Conservation (phyloP, 2,329 filamentous ascomycete species). For the Pyricularia sp. region DNA sequence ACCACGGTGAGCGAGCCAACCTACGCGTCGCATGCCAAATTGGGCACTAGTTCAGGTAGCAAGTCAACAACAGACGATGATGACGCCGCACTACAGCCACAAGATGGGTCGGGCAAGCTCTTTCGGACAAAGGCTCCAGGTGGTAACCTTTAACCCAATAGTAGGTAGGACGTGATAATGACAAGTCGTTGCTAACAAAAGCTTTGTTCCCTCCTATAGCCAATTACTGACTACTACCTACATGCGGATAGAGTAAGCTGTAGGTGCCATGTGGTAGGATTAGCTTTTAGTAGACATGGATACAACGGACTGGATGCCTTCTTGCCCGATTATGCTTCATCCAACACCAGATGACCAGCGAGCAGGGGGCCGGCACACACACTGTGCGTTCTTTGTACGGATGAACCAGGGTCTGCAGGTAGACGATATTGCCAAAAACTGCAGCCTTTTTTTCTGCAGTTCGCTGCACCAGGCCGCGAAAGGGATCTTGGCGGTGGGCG, state of each 20-base stretch:
- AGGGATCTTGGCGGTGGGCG: background rate
- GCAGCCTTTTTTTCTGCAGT: background rate
- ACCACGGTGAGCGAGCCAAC: background rate
- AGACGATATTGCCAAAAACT: background rate
- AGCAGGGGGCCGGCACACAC: background rate
- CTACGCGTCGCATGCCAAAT: background rate
- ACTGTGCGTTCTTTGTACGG: background rate
- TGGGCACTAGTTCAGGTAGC: background rate
- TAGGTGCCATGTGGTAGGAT: background rate
- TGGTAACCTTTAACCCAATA: background rate
- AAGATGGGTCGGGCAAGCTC: background rate
- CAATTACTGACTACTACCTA: too few species aligned
- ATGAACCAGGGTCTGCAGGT: background rate
- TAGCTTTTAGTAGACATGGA: background rate
- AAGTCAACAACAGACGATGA: background rate
- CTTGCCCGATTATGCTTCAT: background rate
- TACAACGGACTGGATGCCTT: background rate
- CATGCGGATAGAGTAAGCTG: background rate
- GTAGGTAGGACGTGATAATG: background rate
- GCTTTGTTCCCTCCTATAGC: background rate
- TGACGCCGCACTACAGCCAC: background rate
- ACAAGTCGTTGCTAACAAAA: background rate
- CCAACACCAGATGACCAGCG: background rate
- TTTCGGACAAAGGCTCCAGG: background rate
- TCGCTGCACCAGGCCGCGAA: background rate